Evolutionary conservation across 2,329 filamentous ascomycete species (phyloP).

Genomic region (Dothideomycetes sp.): DNA sequence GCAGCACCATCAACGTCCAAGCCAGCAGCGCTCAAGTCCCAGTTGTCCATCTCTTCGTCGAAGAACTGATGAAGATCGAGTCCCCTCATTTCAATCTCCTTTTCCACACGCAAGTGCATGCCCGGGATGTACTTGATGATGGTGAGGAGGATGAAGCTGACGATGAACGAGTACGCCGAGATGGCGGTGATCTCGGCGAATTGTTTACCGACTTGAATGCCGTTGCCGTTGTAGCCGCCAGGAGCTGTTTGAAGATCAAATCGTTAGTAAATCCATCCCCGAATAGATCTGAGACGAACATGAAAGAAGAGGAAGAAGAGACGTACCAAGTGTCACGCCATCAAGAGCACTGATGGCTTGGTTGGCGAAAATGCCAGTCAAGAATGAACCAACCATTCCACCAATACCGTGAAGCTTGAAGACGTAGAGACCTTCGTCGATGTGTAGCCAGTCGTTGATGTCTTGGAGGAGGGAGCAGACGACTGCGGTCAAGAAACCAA

Average conservation of each 20-base stretch:
- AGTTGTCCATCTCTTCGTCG: slow-evolving; percentile 44
- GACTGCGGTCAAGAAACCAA: slow-evolving; percentile 47
- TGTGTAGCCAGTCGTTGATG: slow-evolving; percentile 44
- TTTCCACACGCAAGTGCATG: slow-evolving; percentile 45
- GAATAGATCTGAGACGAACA: no score
- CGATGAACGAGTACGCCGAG: slow-evolving; percentile 43
- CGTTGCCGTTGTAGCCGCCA: slow-evolving; percentile 46
- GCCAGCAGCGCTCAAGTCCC: slow-evolving; percentile 18
- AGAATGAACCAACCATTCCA: slow-evolving; percentile 48
- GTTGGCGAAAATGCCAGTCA: slow-evolving; percentile 50
- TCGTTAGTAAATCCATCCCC: no score
- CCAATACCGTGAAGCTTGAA: slow-evolving; percentile 52
- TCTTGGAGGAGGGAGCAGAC: slow-evolving; percentile 42
- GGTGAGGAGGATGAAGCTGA: slow-evolving; percentile 43
- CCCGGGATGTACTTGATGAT: slow-evolving; percentile 47
- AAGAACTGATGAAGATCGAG: slow-evolving; percentile 48
- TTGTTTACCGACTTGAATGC: slow-evolving; percentile 47
- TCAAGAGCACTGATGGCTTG: slow-evolving; percentile 41
- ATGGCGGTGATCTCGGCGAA: slow-evolving; percentile 48
- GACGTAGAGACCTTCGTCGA: slow-evolving; percentile 51
- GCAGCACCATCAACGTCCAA: slow-evolving; percentile 8
- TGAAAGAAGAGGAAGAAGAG: no score
- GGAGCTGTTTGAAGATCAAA: no score
- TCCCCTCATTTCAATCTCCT: slow-evolving; percentile 47
- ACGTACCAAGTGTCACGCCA: slow-evolving; percentile 37